Conservation (phyloP, 2,329 filamentous ascomycete genomes). For the Chaetoscypha palmicola region DNA sequence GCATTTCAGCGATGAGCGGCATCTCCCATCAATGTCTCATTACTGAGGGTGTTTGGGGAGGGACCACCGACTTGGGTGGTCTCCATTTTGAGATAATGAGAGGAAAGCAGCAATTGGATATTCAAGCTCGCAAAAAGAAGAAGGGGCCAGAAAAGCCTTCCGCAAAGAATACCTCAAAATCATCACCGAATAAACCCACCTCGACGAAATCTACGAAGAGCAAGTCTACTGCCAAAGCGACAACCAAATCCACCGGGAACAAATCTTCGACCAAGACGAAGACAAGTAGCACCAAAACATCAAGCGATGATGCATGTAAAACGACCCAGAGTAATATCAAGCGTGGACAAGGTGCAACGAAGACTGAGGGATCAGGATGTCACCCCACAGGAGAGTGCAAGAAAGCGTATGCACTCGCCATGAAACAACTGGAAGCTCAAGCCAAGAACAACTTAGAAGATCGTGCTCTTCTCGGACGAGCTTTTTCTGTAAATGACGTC, state of each 20-base stretch:
- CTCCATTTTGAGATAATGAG: neutral
- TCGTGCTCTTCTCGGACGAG: neutral
- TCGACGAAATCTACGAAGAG: neutral
- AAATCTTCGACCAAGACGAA: neutral
- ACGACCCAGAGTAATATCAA: neutral
- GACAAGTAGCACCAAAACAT: neutral
- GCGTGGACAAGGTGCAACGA: neutral
- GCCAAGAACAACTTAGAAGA: neutral
- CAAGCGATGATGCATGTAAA: neutral
- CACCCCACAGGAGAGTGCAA: neutral
- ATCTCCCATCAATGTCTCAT: neutral
- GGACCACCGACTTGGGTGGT: neutral
- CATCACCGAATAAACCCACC: too few species aligned
- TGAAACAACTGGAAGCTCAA: neutral
- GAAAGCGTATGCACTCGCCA: neutral
- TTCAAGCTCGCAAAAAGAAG: neutral
- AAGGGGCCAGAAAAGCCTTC: too few species aligned
- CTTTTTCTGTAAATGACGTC: neutral
- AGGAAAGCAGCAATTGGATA: neutral
- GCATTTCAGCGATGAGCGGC: neutral
- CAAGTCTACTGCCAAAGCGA: neutral
- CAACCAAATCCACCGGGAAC: neutral
- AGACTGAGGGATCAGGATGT: neutral
- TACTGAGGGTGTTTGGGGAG: neutral
- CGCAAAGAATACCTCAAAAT: too few species aligned